A percentile compares a stretch with the other conserved stretches of the same genome.
Conservation (phyloP, 345 rosid genomes). For the Cardamine resedifolia region DNA sequence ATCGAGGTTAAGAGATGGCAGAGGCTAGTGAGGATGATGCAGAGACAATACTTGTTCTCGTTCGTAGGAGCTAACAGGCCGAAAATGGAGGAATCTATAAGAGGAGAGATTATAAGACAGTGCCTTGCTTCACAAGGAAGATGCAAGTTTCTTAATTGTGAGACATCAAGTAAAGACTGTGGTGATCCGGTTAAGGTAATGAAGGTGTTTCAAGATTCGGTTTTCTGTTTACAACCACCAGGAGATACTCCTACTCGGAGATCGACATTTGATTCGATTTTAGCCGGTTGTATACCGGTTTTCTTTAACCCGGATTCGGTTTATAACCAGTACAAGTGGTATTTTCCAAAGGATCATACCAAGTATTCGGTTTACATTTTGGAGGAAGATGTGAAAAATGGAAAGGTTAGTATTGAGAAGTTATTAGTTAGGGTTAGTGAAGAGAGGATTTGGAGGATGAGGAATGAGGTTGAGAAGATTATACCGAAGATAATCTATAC, state of each 20-base stretch:
- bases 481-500: constrained; percentile 54
- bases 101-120: constrained; percentile 46
- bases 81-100: constrained; percentile 24
- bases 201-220: constrained; percentile 39
- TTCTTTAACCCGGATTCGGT: constrained; percentile 50
- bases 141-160: constrained; percentile 47
- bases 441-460: constrained; percentile 34
- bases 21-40: constrained; percentile 23
- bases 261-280: constrained; percentile 53
- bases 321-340: constrained; percentile 52
- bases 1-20: constrained; percentile 43
- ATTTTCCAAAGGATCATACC: constrained; percentile 44
- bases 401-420: constrained; percentile 24
- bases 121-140: constrained; percentile 35
- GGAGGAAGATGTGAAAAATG: constrained; percentile 16
- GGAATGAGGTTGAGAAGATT: constrained; percentile 43
- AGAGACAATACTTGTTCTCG: constrained; percentile 36
- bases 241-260: constrained; percentile 65
- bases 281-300: constrained; percentile 60
- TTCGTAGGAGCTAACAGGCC: constrained; percentile 43
- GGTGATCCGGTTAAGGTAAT: constrained; percentile 44
- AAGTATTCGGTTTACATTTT: constrained; percentile 48
- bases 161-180: constrained; percentile 25
- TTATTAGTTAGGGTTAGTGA: constrained; percentile 23
- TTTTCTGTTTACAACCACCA: constrained; percentile 54